A percentile compares a stretch with the other conserved stretches of the same genome.
Conservation (phyloP, 768 basidiomycete species). For the Suillus clintonianus region DNA sequence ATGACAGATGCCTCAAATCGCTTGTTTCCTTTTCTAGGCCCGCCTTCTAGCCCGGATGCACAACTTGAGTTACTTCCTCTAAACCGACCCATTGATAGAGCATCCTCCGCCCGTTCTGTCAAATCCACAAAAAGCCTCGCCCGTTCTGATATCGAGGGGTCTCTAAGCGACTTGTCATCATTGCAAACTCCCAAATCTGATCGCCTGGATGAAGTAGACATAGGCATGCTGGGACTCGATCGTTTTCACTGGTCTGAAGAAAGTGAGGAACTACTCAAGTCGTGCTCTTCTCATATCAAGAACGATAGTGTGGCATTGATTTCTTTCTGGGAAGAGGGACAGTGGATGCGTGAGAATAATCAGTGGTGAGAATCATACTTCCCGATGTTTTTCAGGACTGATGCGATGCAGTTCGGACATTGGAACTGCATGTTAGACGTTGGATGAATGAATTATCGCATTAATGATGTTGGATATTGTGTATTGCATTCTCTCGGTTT, state of each 20-base stretch:
- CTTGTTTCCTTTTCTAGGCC: not conserved
- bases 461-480: not conserved
- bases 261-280: slow-evolving; percentile 10
- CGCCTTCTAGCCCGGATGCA: not conserved
- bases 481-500: not conserved
- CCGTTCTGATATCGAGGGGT: not conserved
- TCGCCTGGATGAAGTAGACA: slow-evolving; percentile 11
- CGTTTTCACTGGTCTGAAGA: slow-evolving; percentile 22
- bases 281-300: slow-evolving; percentile 15
- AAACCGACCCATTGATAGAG: not conserved
- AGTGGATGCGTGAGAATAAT: slow-evolving; percentile 8
- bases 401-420: not conserved
- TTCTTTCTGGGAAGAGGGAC: slow-evolving; percentile 15
- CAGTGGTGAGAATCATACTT: not conserved
- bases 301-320: slow-evolving; percentile 23
- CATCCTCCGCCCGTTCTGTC: slow-evolving; percentile 10
- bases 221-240: slow-evolving; percentile 29
- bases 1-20: slow-evolving; percentile 15
- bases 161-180: slow-evolving; percentile 10
- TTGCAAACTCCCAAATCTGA: slow-evolving; percentile 19
- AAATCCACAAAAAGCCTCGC: not conserved
- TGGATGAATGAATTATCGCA: not conserved
- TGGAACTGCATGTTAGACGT: not conserved
- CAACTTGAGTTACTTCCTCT: not conserved
- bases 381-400: not conserved